Conservation (phyloP, 2,329 filamentous ascomycete species). For the Ilyonectria sp. region DNA sequence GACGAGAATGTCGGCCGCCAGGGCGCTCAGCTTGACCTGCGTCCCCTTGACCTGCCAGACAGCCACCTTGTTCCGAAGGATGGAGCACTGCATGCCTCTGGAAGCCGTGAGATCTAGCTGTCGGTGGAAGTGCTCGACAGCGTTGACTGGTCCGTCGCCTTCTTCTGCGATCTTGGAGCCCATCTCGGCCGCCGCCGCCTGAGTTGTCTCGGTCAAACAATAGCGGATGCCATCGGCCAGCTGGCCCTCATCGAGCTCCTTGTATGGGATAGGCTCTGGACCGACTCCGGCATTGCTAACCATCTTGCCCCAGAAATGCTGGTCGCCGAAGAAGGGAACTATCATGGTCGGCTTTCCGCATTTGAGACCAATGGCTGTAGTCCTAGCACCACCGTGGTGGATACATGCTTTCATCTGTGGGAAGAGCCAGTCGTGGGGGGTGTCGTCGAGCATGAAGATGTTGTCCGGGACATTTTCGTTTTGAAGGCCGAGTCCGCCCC, state of each 20-base stretch:
- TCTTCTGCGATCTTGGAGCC: conserved; percentile 73
- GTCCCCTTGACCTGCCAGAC: conserved; percentile 77
- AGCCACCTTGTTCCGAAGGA: conserved; percentile 53
- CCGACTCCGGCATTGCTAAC: conserved; percentile 75
- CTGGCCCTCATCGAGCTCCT: conserved; percentile 73
- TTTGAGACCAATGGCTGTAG: too few relatives aligned
- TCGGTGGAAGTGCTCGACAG: conserved; percentile 76
- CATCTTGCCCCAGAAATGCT: conserved; percentile 84
- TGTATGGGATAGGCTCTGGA: conserved; percentile 78
- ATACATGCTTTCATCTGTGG: conserved; percentile 68
- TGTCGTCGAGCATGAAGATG: conserved; percentile 81
- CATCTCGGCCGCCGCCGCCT: conserved; percentile 70
- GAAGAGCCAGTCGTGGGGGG: conserved; percentile 84
- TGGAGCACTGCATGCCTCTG: too few relatives aligned
- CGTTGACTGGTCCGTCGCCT: conserved; percentile 78
- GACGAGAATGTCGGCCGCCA: conserved; percentile 68
- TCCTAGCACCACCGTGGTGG: conserved; percentile 37
- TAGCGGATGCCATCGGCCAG: conserved; percentile 79
- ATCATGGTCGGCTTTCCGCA: conserved; percentile 74
- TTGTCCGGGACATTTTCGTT: conserved; percentile 68
- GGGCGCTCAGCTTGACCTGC: conserved; percentile 71
- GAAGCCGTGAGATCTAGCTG: conserved; percentile 56
- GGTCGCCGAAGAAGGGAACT: conserved; percentile 85
- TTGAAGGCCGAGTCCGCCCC: conserved; percentile 67
- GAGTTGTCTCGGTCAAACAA: conserved; percentile 74